A percentile compares a stretch with the other conserved stretches of the same genome.
Conservation (phyloP, 2,329 filamentous ascomycete species). For the Sporothrix phasma region DNA sequence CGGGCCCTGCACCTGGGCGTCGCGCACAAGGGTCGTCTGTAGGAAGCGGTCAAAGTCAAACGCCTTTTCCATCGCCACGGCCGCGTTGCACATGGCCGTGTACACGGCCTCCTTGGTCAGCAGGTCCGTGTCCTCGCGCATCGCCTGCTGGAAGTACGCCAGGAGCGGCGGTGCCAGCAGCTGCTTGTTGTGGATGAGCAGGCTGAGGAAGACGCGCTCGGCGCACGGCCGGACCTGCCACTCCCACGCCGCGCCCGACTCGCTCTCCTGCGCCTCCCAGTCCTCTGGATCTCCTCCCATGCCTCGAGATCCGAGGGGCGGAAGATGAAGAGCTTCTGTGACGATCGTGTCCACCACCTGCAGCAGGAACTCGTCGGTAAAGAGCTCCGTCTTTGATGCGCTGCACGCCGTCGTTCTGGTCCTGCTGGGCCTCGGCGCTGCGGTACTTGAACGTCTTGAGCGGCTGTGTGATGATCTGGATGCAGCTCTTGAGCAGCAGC, state of each 20-base stretch:
- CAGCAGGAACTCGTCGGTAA: conserved; percentile 66
- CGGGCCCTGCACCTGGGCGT: conserved; percentile 56
- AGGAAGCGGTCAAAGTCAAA: conserved; percentile 82
- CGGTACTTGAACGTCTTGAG: conserved; percentile 76
- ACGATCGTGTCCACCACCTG: conserved; percentile 79
- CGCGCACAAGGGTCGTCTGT: conserved; percentile 61
- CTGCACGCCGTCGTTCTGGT: conserved; percentile 60
- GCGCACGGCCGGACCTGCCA: conserved; percentile 87
- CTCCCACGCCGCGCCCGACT: conserved; percentile 75
- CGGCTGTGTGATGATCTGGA: conserved; percentile 76
- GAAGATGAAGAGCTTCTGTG: conserved; percentile 79
- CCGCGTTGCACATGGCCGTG: conserved; percentile 79
- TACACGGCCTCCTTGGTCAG: conserved; percentile 91
- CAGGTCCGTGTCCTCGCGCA: conserved; percentile 56
- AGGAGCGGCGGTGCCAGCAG: conserved; percentile 71
- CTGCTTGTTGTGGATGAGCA: conserved; percentile 80
- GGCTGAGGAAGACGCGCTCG: conserved; percentile 85
- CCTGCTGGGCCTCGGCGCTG: conserved; percentile 61
- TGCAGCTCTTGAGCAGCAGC: conserved; percentile 68
- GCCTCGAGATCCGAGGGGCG: conserved; percentile 73
- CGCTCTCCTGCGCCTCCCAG: conserved; percentile 87
- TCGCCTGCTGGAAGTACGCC: conserved; percentile 70
- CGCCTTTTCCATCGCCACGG: conserved; percentile 60
- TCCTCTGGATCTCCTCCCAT: conserved; percentile 91
- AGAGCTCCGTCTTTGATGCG: conserved; percentile 62